Evolutionary conservation across 1,139 yeast species (phyloP).

Genomic region (Candida albicans): DNA sequence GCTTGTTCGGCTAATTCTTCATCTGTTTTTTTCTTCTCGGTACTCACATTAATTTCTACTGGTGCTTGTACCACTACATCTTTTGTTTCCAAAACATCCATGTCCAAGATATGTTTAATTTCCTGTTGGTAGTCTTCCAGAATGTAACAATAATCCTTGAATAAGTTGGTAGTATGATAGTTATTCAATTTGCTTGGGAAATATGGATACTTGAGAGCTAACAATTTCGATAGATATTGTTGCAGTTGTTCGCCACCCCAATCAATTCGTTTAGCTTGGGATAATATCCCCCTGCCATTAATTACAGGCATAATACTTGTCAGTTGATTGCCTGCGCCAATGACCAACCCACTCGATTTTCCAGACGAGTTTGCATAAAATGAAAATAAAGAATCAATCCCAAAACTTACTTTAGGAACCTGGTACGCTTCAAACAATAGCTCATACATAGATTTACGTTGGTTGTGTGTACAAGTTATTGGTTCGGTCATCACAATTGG

Average conservation of each 20-base stretch:
- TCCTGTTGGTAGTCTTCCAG: constrained; percentile 70
- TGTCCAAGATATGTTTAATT: constrained; percentile 53
- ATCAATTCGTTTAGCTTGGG: constrained; percentile 77
- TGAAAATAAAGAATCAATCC: constrained; percentile 80
- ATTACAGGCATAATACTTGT: constrained; percentile 83
- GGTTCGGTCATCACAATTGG: constrained; percentile 85
- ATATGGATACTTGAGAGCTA: constrained; percentile 85
- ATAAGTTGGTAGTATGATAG: constrained; percentile 64
- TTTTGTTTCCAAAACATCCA: constrained; percentile 61
- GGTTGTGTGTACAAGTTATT: constrained; percentile 67
- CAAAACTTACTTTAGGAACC: constrained; percentile 73
- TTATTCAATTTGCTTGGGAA: constrained; percentile 74
- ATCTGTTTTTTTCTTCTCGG: constrained; percentile 71
- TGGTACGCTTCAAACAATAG: constrained; percentile 77
- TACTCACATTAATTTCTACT: constrained; percentile 47
- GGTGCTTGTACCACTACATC: constrained; percentile 87
- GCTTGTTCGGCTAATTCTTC: constrained; percentile 80
- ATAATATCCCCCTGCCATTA: constrained; percentile 61
- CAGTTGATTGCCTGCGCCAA: constrained; percentile 81
- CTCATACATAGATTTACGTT: constrained; percentile 75
- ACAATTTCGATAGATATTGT: constrained; percentile 59
- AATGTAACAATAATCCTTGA: constrained; percentile 78
- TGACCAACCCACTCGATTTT: constrained; percentile 60
- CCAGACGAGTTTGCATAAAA: constrained; percentile 52
- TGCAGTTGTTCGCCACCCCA: constrained; percentile 88